Evolutionary conservation across 306 rosid species (phyloP), one percentile per base, ranked within the genome.

Genomic region (Carpinus fangiana): DNA sequence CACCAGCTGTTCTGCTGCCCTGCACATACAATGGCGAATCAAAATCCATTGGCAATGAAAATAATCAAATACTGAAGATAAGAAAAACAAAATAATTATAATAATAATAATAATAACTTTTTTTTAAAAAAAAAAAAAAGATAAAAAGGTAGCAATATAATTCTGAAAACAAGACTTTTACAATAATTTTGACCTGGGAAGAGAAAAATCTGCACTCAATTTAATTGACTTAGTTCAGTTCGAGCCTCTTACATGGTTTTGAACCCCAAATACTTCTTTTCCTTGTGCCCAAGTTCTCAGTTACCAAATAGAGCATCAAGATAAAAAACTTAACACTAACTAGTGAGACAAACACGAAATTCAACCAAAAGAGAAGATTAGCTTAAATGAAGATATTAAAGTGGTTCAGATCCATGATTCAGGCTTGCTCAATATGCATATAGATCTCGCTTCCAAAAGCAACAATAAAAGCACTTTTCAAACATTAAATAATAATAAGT

Each of bases 1-100:
- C 47, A 87, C 91, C 79, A 95, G 76, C 79, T 93, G 99, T 56
- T 95, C 98, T 7, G 98, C 96, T 9, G 97, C 97, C 99, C 99
- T 95, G 84, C 74, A 76, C 10, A 66, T 47, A 8, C 17, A 52
- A 76, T 72, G 8, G 34, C 73, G 55, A 16, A 48, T 60, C 66
- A 76, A 78, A 38, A 50, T 5, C 71, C 84, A 55, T 38, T 74
- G 11, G 4, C 43, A 62, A 14, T 17, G 21, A 65, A 76, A 16
- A 47, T 70, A 54, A 79, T n/a, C 12, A 28, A n/a, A n/a, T 26
- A 34, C 17, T 26, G 43, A n/a, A 8, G 16, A 73, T 47, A 28
- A 17, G 26, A 17, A 46, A 36, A 71, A 23, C 38, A 43, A 70
- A 36, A 36, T 1, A n/a, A n/a, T n/a, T n/a, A n/a, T n/a, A n/a